phyloP scores from a whole-genome alignment of 192 early-diverging fungal species.

The Linnemannia elongata region DNA sequence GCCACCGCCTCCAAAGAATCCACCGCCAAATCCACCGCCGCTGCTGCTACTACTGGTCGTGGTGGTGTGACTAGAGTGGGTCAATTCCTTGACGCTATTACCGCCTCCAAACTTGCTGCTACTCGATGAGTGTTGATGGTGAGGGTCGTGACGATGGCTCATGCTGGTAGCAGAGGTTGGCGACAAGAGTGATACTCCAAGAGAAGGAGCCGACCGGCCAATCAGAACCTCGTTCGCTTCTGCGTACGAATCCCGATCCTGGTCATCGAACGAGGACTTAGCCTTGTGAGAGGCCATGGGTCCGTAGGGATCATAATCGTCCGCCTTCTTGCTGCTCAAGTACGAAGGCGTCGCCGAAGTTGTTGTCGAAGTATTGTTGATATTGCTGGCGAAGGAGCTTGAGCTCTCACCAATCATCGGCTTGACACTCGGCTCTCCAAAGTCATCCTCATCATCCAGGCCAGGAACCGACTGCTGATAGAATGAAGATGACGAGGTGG shows the following conservation, averaged over 20 bases:
- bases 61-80: background rate
- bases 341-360: conserved; percentile 20
- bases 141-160: conserved; percentile 52
- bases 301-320: conserved; percentile 47
- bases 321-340: conserved; percentile 29
- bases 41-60: conserved; percentile 8
- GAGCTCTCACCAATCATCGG: background rate
- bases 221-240: conserved; percentile 25
- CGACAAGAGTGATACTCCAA: conserved; percentile 30
- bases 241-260: background rate
- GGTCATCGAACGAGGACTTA: conserved; percentile 27
- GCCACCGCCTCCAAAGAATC: background rate
- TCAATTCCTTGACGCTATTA: background rate
- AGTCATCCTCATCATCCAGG: conserved; percentile 20
- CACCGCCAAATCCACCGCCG: background rate
- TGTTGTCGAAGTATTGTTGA: background rate
- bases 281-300: conserved; percentile 28
- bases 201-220: background rate
- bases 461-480: conserved; percentile 51
- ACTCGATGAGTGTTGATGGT: conserved; percentile 6
- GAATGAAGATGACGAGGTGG: conserved; percentile 37
- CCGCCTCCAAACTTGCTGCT: background rate
- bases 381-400: background rate
- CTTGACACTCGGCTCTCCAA: background rate
- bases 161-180: conserved; percentile 25